phyloP scores from a whole-genome alignment of 2,329 filamentous ascomycete species.

The Calonectria pteridis region DNA sequence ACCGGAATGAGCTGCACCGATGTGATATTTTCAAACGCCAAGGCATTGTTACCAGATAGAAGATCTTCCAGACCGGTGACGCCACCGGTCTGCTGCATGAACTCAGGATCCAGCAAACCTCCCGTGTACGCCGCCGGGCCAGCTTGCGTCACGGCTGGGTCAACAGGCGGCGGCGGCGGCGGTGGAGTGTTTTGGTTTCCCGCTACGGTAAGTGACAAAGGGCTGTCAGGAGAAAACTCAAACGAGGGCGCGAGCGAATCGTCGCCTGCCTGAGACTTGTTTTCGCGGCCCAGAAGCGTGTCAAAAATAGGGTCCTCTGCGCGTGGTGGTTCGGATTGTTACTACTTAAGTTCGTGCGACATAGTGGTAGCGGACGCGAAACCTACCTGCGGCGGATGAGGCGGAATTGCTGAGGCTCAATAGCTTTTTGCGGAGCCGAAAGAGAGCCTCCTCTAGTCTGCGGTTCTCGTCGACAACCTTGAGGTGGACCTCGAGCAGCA shows the following conservation, averaged over 20 bases:
- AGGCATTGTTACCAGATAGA: not conserved
- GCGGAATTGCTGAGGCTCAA: conserved; percentile 1
- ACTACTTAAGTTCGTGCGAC: not conserved
- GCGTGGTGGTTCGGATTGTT: not conserved
- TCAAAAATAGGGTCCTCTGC: not conserved
- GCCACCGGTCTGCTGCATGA: not conserved
- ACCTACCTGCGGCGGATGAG: conserved; percentile 1
- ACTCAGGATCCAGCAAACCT: not conserved
- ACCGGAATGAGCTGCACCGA: not conserved
- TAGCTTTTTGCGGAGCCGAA: not conserved
- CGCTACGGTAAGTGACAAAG: not conserved
- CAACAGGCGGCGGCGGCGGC: not conserved
- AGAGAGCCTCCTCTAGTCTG: not conserved
- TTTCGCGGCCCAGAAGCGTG: not conserved
- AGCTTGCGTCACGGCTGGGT: not conserved
- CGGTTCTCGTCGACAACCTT: conserved; percentile 8
- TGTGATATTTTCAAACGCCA: not conserved
- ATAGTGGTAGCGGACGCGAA: too few relatives aligned
- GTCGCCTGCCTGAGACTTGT: not conserved
- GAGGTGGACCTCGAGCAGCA: conserved; percentile 8
- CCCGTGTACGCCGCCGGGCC: not conserved
- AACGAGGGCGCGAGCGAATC: not conserved
- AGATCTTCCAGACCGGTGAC: not conserved
- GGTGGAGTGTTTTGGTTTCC: not conserved
- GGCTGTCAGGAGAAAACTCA: not conserved